Evolutionary conservation across 257 asterid genomes (phyloP).

Genomic region (Solanum stenotomum): DNA sequence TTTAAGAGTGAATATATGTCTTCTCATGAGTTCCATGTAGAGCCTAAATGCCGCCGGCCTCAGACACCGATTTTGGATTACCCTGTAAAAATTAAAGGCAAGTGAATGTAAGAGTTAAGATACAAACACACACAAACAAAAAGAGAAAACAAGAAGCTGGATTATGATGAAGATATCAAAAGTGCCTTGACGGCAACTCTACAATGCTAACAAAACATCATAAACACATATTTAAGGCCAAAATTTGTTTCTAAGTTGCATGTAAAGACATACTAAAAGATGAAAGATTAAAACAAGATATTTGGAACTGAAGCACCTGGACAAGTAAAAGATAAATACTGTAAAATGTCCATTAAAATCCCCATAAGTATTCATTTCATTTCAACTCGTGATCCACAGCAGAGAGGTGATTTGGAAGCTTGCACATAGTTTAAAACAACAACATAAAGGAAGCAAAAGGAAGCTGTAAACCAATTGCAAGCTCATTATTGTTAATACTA

Average conservation of each 20-base stretch:
- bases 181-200: not conserved
- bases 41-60: slow-evolving; percentile 86
- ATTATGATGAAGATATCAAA: not conserved
- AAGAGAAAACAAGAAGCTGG: not conserved
- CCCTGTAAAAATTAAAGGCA: slow-evolving; percentile 38
- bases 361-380: not conserved
- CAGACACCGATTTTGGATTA: slow-evolving; percentile 55
- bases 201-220: not conserved
- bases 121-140: not conserved
- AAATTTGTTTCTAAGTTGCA: not conserved
- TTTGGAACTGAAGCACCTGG: not conserved
- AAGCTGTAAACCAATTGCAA: not conserved
- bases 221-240: not conserved
- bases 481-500: not conserved
- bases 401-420: not conserved
- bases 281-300: not conserved
- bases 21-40: slow-evolving; percentile 78
- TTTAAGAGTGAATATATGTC: slow-evolving; percentile 56
- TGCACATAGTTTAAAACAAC: not conserved
- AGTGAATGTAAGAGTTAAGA: not conserved
- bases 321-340: not conserved
- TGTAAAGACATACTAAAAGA: not conserved
- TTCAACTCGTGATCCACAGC: not conserved
- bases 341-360: not conserved
- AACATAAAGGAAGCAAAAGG: not conserved